Percentiles rank a stretch among this genome's conserved stretches.
These are phyloP conservation scores for Marasmius tenuissimus DNA, from an alignment of 1,284 basidiomycete genomes.

Conservation along the genomic window DNA sequence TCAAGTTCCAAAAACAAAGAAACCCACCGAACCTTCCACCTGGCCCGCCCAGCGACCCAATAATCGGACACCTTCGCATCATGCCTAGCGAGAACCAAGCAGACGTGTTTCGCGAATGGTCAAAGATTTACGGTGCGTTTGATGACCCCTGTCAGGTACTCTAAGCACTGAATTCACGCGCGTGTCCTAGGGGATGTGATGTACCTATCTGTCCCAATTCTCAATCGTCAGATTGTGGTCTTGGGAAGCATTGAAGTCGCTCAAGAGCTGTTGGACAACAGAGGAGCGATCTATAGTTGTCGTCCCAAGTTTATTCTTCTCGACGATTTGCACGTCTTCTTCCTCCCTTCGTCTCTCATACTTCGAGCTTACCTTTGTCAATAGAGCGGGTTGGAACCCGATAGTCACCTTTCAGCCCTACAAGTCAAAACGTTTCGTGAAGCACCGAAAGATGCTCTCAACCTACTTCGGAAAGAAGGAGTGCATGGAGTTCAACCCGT, in stretches of 20 bases:
- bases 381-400: slow-evolving; percentile 22
- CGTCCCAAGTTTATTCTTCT: slow-evolving; percentile 8
- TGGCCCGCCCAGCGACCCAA: slow-evolving; percentile 16
- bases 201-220: slow-evolving; percentile 2
- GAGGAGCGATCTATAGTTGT: slow-evolving; percentile 15
- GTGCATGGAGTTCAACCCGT: slow-evolving; percentile 9
- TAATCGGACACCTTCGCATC: slow-evolving; percentile 15
- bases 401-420: slow-evolving; percentile 16
- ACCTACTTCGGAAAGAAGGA: slow-evolving; percentile 14
- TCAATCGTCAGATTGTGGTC: slow-evolving; percentile 8
- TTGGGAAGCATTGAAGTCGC: slow-evolving; percentile 11
- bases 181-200: slow-evolving; percentile 14
- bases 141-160: slow-evolving; percentile 7
- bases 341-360: neutral
- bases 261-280: slow-evolving; percentile 14
- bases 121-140: slow-evolving; percentile 16
- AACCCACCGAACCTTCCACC: slow-evolving; percentile 8
- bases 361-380: neutral
- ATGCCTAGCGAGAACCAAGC: slow-evolving; percentile 14
- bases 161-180: neutral
- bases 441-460: slow-evolving; percentile 19
- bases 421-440: slow-evolving; percentile 15
- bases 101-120: slow-evolving; percentile 15
- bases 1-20: neutral
- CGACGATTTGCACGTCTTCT: slow-evolving; percentile 6